Conservation (phyloP, 169 alveolate species). For the Plasmodium vivax region DNA sequence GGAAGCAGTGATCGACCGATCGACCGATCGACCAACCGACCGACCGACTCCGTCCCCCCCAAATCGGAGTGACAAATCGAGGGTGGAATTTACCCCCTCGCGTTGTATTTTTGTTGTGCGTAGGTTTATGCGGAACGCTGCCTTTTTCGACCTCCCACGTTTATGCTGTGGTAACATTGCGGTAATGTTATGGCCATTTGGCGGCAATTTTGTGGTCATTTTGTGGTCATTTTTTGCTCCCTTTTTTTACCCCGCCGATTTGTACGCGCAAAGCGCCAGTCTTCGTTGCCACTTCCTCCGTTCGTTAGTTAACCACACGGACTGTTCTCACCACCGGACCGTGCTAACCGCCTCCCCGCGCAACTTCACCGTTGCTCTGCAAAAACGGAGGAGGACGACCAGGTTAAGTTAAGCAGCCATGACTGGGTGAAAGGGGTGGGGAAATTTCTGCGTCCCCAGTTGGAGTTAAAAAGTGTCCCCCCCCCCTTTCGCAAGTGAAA, state of each 20-base stretch:
- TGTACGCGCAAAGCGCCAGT: background rate
- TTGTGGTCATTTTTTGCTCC: background rate
- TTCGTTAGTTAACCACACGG: background rate
- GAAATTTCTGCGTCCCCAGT: background rate
- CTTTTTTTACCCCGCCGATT: background rate
- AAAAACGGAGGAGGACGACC: background rate
- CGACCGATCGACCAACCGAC: too few species aligned
- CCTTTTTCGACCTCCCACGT: background rate
- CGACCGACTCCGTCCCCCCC: background rate
- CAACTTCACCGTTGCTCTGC: background rate
- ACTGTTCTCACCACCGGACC: background rate
- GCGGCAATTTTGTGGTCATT: background rate
- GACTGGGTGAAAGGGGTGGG: background rate
- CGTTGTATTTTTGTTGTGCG: background rate
- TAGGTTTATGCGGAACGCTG: background rate
- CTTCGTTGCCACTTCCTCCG: background rate
- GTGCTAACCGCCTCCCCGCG: background rate
- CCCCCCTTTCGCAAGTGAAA: background rate
- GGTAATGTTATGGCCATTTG: background rate
- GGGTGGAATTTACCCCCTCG: background rate
- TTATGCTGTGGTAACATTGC: background rate
- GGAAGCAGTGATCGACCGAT: background rate
- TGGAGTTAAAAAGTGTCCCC: background rate
- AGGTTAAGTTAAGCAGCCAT: background rate
- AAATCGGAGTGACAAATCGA: background rate